Base-by-base conservation (phyloP, 2,329 filamentous ascomycete species). In the Diplodia scrobiculata region DNA sequence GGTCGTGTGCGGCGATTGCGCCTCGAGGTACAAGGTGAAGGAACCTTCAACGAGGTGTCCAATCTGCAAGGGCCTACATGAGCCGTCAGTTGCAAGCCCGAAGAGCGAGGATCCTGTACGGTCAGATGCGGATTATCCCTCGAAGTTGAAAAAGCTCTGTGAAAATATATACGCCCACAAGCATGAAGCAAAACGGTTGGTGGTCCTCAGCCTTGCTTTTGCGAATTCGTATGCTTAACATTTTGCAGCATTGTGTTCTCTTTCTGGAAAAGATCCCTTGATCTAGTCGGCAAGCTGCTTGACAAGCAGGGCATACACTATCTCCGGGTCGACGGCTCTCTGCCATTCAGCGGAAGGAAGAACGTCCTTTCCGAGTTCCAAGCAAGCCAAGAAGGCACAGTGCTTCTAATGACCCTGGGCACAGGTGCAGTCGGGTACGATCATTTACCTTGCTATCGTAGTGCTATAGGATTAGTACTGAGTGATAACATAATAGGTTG, bases 261-360 rank as follows among this genome's bases (percentile, higher is more conserved):
- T 11, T 74, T 67, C 21, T 78, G 76, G 76, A 76, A 71, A 11
- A 75, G 73, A 32, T 76, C 72, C 55, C 68, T 78, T 2, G 71
- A 74, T 63, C 50, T 76, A 52, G 65, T 75, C n/a, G 71, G 69
- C 38, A 63, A 67, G 34, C 69, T 74, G 19, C 68, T 75, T 34
- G 63, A 34, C 6, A 65, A 63, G 17, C 60, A 71, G n/a, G 50
- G 54, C 34, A 71, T 77, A 38, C 68, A 32, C 51, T 74, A 70
- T 55, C 53, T 68, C 25, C 72, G 72, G 10, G 68, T 76, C 11
- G 72, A 77, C 64, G 75, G 76, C 9, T 68, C 66, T 5, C 60
- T 75, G 38, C 66, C 68, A 2, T 60, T 68, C 1, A 53, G 60
- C 5, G 67, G 73, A 66, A 62, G 72, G 27, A 68, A 65, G 10